Base-by-base conservation (phyloP, 139 green algal species). In the Mychonastes homosphaera region DNA sequence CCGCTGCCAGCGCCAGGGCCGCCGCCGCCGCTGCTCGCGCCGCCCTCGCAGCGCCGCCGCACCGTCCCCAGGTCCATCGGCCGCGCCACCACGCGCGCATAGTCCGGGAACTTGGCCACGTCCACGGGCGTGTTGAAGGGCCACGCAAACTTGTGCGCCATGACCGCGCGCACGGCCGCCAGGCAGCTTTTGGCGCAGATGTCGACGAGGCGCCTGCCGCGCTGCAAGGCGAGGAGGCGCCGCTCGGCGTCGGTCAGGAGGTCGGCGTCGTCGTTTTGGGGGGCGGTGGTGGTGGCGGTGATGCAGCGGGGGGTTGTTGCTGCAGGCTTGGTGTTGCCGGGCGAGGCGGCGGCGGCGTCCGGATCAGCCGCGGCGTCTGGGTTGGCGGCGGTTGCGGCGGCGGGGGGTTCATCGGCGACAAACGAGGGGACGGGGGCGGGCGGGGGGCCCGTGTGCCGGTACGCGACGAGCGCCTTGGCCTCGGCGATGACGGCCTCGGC, bases 121-220 rank as follows among this genome's bases (percentile, higher is more conserved):
- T 96, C 86, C 35, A 96, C 88, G 2, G 88, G 87, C 0, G 40
- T 65, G 53, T 83, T 81, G 74, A 96, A 96, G 4, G 81, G 79
- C 58, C 70, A 94, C 5, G 85, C 79, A 70, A 72, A 95, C 78
- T 73, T 69, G 23, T 73, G 66, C 12, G 53, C 46, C 55, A 69
- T 59, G 15, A 69, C 19, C 4, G 59, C 47, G 15, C 60, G 53
- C 15, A 73, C 56, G 15, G 60, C 35, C 3, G 32, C 43, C 16
- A 66, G 34, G 50, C 59, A 69, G 23, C 53, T 36, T 40, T 66
- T 66, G n/a, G 33, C n/a, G 30, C 38, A 28, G 15, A 53, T 28
- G 32, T 67, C 60, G 18, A 18, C 27, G 15, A 67, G 39, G 1
- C 60, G 21, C 18, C 60, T 46, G 9, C 35, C 28, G 23, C 33